Evolutionary conservation across 106 monocot genomes (phyloP).

Genomic region (Phalaenopsis aphrodite): DNA sequence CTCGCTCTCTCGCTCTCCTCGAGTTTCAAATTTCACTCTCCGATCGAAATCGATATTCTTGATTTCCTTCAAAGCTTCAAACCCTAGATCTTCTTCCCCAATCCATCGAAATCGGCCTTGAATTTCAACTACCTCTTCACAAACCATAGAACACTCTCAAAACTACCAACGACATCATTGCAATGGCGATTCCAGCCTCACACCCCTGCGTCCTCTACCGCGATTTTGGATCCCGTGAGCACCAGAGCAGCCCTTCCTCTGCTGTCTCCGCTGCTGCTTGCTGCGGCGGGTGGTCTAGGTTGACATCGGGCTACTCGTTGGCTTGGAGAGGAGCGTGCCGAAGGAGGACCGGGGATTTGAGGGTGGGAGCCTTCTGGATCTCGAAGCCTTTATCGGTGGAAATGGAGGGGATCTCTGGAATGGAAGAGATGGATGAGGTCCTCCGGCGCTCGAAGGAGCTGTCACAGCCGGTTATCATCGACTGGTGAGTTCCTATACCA

Average conservation of each 20-base stretch:
- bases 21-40: too few relatives aligned
- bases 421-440: constrained; percentile 59
- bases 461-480: constrained; percentile 51
- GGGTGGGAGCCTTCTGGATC: constrained; percentile 4
- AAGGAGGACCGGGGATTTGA: neutral
- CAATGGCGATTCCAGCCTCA: constrained; percentile 2
- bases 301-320: too few relatives aligned
- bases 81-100: too few relatives aligned
- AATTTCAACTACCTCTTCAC: too few relatives aligned
- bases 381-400: constrained; percentile 17
- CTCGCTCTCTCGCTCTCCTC: too few relatives aligned
- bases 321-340: neutral
- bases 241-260: neutral
- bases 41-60: too few relatives aligned
- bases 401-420: constrained; percentile 21
- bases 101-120: too few relatives aligned
- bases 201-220: constrained; percentile 1
- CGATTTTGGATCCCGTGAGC: neutral
- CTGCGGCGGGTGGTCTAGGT: too few relatives aligned
- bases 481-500: constrained; percentile 43
- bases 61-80: too few relatives aligned
- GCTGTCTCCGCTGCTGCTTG: too few relatives aligned
- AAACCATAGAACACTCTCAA: too few relatives aligned
- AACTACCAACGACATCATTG: too few relatives aligned
- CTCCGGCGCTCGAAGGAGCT: constrained; percentile 42